These are phyloP conservation scores for Paramecium primaurelia DNA, from an alignment of 73 alveolate species.

Conservation along the genomic window DNA sequence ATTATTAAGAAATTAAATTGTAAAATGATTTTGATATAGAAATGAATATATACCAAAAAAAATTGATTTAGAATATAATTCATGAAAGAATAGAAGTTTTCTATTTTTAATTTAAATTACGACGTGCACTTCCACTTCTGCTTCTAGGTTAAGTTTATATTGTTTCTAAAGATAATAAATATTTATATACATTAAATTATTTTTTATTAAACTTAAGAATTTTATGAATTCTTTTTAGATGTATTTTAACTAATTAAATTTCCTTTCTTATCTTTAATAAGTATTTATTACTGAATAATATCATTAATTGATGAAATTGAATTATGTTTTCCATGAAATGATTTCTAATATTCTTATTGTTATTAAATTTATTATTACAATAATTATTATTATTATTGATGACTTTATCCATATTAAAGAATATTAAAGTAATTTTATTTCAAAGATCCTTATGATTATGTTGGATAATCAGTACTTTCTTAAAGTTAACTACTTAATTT, in stretches of 20 bases:
- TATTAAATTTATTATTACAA: background rate
- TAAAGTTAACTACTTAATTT: background rate
- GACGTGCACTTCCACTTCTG: constrained; percentile 43
- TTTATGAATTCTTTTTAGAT: constrained; percentile 13
- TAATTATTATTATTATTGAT: background rate
- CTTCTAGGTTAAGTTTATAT: constrained; percentile 19
- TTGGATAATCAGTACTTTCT: constrained; percentile 33
- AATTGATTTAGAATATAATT: background rate
- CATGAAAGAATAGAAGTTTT: background rate
- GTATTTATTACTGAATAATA: background rate
- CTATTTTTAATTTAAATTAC: background rate
- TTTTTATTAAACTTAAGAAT: background rate
- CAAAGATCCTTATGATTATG: constrained; percentile 29
- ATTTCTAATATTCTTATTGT: background rate
- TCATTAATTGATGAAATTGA: constrained; percentile 34
- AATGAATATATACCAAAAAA: background rate
- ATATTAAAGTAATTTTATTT: constrained; percentile 18
- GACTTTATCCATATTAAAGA: background rate
- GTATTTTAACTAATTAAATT: background rate
- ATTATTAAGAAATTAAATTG: background rate
- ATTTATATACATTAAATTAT: background rate
- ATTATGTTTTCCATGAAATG: background rate
- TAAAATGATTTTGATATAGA: background rate
- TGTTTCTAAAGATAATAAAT: background rate
- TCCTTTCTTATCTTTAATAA: background rate